Base-by-base conservation (phyloP, 495 filamentous ascomycete species). In the Daldinia loculata region DNA sequence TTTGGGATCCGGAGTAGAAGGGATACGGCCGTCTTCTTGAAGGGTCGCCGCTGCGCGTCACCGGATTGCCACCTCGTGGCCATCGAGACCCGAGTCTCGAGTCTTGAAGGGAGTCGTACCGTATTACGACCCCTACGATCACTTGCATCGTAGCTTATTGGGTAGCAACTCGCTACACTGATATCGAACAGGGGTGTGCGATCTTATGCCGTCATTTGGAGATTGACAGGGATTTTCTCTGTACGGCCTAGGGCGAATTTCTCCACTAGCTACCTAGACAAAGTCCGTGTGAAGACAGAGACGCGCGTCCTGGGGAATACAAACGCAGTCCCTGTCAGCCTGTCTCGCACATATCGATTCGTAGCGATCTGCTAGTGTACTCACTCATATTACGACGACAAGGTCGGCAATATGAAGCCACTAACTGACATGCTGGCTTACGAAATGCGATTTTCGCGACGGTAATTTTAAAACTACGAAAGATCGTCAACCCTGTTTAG, bases 201-300 rank as follows among this genome's bases (percentile, higher is more conserved):
- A 74, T 74, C 71, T 52, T 29, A 71, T 74, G 71, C 71, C 71
- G 71, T 74, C 71, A 74, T 71, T 71, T 61, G 56, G 57, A 67
- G 66, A 74, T 70, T 24, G 59, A 61, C 63, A 70, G 63, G 71
- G 66, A 66, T 73, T 39, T 50, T 11, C 53, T 56, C 15, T 56
- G 29, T 39, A n/a, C 50, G 67, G 61, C 30, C 58, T 57, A 56
- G 51, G 63, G 63, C 29, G 15, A 59, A 24, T 26, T 52, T 56
- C 51, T 69, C 70, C 70, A 72, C 70, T 63, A n/a, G n/a, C n/a
- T n/a, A n/a, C n/a, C n/a, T n/a, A 63, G 51, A 66, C 32, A 62
- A 59, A 59, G 70, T 36, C 66, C 62, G 43, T 65, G 56, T 65
- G 66, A 70, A 63, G 34, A 61, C 30, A 61, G 63, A 66, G 71